Conservation (phyloP, 306 rosid species). For the Sphenostylis stenocarpa region DNA sequence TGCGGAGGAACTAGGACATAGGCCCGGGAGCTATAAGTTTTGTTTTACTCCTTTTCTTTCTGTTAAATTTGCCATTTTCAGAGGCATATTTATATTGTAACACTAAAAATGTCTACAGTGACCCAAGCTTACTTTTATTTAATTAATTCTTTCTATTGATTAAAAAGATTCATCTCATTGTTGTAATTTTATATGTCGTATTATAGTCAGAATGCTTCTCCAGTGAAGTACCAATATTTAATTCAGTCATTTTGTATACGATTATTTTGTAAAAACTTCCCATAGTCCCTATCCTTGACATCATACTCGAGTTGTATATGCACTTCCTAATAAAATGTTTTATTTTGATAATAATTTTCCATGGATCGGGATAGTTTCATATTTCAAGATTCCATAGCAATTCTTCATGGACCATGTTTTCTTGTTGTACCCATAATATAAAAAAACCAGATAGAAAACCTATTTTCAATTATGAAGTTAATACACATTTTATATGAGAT, state of each 20-base stretch:
- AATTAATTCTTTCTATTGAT: neutral
- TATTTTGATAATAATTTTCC: no score
- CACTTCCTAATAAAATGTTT: neutral
- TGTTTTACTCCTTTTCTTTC: neutral
- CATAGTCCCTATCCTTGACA: neutral
- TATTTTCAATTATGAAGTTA: no score
- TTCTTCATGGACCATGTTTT: no score
- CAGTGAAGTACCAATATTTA: no score
- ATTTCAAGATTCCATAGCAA: no score
- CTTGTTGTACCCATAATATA: no score
- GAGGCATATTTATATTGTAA: constrained; percentile 17
- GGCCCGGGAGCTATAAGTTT: constrained; percentile 9
- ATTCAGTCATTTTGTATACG: neutral
- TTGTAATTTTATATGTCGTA: neutral
- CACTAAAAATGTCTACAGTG: neutral
- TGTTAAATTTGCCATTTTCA: neutral
- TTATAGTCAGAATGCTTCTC: neutral
- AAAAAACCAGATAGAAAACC: no score
- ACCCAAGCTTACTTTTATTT: neutral
- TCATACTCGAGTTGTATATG: neutral
- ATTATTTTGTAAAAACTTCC: neutral
- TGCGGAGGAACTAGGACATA: neutral
- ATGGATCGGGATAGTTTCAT: no score
- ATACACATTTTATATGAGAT: no score
- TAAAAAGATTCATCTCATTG: neutral